Evolutionary conservation across 306 rosid species (phyloP).

Genomic region (Cicer pinnatifidum): DNA sequence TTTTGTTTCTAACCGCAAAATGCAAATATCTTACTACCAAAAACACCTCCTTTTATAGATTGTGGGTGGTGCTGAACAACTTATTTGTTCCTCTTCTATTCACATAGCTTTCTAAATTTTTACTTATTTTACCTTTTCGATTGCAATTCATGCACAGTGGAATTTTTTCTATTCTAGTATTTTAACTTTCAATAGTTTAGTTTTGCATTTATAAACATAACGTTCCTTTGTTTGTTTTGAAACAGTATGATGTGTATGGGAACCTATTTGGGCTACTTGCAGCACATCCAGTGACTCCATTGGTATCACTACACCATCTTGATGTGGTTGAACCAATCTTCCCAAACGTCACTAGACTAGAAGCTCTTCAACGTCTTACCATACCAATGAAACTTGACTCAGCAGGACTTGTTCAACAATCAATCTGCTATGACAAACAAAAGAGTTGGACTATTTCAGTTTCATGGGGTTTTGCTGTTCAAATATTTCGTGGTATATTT

Average conservation of each 20-base stretch:
- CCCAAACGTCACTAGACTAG: conserved; percentile 68
- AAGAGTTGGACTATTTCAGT: conserved; percentile 82
- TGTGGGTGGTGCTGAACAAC: conserved; percentile 17
- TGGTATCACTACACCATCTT: conserved; percentile 93
- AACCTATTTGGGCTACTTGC: conserved; percentile 93
- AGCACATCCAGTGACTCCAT: conserved; percentile 90
- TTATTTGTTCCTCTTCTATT: not conserved
- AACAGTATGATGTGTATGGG: conserved; percentile 95
- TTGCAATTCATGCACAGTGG: conserved; percentile 26
- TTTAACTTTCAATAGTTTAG: not conserved
- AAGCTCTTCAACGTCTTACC: conserved; percentile 72
- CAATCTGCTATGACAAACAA: conserved; percentile 77
- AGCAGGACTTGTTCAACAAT: conserved; percentile 86
- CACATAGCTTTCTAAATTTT: conserved; percentile 27
- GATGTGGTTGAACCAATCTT: conserved; percentile 97
- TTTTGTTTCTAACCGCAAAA: conserved; percentile 36
- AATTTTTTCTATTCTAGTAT: conserved; percentile 5
- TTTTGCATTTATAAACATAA: not conserved
- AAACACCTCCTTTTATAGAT: conserved; percentile 23
- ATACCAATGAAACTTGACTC: conserved; percentile 83
- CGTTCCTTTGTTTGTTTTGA: conserved; percentile 19
- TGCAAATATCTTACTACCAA: conserved; percentile 16
- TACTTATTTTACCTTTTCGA: conserved; percentile 2
- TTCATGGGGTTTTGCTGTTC: conserved; percentile 95
- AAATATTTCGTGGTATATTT: conserved; percentile 79